phyloP scores from a whole-genome alignment of 2,329 filamentous ascomycete genomes.

The Colletotrichum eleusines region DNA sequence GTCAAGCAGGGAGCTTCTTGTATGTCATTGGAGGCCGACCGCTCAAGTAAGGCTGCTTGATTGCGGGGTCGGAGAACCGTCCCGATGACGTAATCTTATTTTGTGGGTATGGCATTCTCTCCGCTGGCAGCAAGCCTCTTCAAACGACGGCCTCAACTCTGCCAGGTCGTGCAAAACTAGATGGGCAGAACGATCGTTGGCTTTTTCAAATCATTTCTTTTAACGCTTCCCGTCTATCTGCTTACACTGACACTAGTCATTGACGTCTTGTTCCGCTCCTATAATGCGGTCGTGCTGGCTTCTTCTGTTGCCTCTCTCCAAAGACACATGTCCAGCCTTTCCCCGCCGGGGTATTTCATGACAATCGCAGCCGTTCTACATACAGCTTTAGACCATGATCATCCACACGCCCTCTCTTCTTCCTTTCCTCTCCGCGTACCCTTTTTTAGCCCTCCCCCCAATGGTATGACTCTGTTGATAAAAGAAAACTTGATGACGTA shows the following conservation, averaged over 20 bases:
- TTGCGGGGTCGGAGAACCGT: background rate
- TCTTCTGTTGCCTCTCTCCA: slow-evolving; percentile 16
- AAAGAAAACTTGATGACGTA: slow-evolving; percentile 36
- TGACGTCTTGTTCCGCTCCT: slow-evolving; percentile 32
- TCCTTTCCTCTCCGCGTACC: slow-evolving; percentile 28
- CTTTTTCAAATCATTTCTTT: slow-evolving; percentile 40
- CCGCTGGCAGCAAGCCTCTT: background rate
- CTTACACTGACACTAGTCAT: slow-evolving; percentile 41
- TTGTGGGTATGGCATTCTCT: background rate
- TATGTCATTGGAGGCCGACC: slow-evolving; percentile 18
- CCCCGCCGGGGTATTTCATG: slow-evolving; percentile 30
- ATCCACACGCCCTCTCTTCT: slow-evolving; percentile 14
- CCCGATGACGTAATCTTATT: slow-evolving; percentile 18
- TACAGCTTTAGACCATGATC: slow-evolving; percentile 10
- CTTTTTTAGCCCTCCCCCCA: slow-evolving; percentile 14
- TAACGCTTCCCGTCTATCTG: slow-evolving; percentile 41
- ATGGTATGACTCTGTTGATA: slow-evolving; percentile 37
- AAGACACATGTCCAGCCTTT: slow-evolving; percentile 20
- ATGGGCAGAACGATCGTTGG: background rate
- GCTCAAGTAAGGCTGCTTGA: slow-evolving; percentile 28
- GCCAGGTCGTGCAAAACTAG: background rate
- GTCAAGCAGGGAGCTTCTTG: slow-evolving; percentile 16
- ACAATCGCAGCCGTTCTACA: slow-evolving; percentile 23
- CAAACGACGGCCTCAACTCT: background rate
- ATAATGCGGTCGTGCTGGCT: slow-evolving; percentile 32